Evolutionary conservation across 306 rosid species (phyloP), one percentile per base, ranked within the genome.

Genomic region (Trifolium pratense): DNA sequence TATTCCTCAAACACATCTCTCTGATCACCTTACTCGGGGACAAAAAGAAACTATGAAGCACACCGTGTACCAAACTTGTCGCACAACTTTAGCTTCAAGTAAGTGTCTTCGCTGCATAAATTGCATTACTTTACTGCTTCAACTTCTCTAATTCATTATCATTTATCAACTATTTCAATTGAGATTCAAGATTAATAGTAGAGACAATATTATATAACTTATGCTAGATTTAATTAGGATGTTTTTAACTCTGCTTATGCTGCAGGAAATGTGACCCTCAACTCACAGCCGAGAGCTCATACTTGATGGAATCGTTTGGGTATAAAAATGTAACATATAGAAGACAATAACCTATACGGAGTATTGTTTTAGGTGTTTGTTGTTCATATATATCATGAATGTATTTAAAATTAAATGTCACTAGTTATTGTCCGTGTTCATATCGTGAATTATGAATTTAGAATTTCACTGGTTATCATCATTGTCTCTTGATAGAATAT

Each of bases 31-130:
- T 62, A 42, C 79, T 66, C 45, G 0, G 40, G 56, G 46, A 60
- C 84, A 26, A 58, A 73, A 48, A 49, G 87, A 85, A 73, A 80
- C 77, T n/a, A 71, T 81, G 82, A 82, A 84, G 80, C 90, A 71
- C 48, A 12, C 53, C 14, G 59, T 89, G 26, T 83, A 77, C 79
- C 77, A 74, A 68, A 83, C 57, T 31, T 85, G 83, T 74, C 81
- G 74, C 78, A 71, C 85, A 18, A 67, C 73, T 15, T 66, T 80
- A 20, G 61, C 79, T 40, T 37, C 80, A 80, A 85, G 89, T 90
- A 68, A 76, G 46, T 12, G 23, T 57, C 60, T 65, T 39, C 66
- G 14, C 53, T 70, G 26, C 48, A 60, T 68, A 63, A 59, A 65
- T 69, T 53, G 34, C 74, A 12, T 37, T 75, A 23, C n/a, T 45